Evolutionary conservation across 805 yeast genomes (phyloP).

Genomic region (Candida coleopterorum): DNA sequence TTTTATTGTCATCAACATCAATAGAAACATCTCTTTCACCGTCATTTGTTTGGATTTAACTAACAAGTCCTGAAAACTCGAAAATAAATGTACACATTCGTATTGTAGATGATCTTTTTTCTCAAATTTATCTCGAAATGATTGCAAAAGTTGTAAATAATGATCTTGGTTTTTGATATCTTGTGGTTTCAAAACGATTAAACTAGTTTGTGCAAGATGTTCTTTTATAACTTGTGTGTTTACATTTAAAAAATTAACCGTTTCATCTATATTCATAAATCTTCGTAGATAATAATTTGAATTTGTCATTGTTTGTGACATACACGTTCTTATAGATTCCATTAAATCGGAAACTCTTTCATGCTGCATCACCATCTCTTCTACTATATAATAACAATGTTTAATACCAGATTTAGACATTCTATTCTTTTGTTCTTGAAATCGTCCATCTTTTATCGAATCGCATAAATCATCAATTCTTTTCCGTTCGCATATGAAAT

Average conservation of each 20-base stretch:
- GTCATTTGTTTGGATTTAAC: constrained; percentile 69
- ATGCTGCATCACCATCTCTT: constrained; percentile 47
- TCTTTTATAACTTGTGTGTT: constrained; percentile 42
- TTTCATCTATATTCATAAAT: constrained; percentile 69
- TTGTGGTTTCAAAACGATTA: constrained; percentile 50
- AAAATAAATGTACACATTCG: constrained; percentile 33
- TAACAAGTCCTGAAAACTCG: constrained; percentile 57
- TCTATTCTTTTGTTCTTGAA: constrained; percentile 79
- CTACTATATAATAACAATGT: constrained; percentile 72
- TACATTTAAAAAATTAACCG: constrained; percentile 54
- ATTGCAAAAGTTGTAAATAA: constrained; percentile 37
- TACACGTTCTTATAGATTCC: constrained; percentile 71
- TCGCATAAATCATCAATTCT: constrained; percentile 78
- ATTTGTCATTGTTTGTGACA: constrained; percentile 62
- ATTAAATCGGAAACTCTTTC: constrained; percentile 39
- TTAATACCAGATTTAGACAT: constrained; percentile 63
- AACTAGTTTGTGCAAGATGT: constrained; percentile 20
- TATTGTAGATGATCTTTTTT: constrained; percentile 11
- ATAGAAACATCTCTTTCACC: constrained; percentile 67
- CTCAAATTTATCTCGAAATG: constrained; percentile 45
- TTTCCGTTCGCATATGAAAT: constrained; percentile 87
- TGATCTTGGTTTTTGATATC: constrained; percentile 47
- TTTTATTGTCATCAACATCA: constrained; percentile 70
- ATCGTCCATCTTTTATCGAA: constrained; percentile 86
- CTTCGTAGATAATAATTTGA: constrained; percentile 64